Evolutionary conservation across 306 rosid species (phyloP).

Genomic region (Alnus glutinosa): DNA sequence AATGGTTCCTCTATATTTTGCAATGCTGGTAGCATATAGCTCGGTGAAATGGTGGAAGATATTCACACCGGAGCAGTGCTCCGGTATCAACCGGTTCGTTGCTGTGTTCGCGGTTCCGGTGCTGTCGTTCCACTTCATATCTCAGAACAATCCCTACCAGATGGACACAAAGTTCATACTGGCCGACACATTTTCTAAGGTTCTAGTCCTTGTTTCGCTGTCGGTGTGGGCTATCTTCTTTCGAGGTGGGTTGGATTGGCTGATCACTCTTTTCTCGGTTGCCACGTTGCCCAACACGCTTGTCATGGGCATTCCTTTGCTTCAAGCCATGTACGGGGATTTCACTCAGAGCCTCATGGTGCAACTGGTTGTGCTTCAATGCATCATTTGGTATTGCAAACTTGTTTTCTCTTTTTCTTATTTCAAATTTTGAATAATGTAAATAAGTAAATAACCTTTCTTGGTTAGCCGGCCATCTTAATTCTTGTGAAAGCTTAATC

Average conservation of each 20-base stretch:
- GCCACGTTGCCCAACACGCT: constrained; percentile 48
- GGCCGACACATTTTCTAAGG: constrained; percentile 46
- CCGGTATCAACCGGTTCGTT: constrained; percentile 52
- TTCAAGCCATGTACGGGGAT: constrained; percentile 48
- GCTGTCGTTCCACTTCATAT: constrained; percentile 46
- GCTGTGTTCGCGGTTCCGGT: constrained; percentile 51
- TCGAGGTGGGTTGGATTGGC: constrained; percentile 37
- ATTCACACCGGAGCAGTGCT: constrained; percentile 44
- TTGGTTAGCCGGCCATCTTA: not conserved
- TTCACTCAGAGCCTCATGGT: constrained; percentile 49
- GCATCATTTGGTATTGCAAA: constrained; percentile 42
- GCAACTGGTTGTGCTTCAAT: constrained; percentile 48
- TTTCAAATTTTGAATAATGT: not conserved
- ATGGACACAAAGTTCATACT: constrained; percentile 46
- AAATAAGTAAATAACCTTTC: not conserved
- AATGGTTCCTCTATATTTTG: constrained; percentile 48
- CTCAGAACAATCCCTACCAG: constrained; percentile 45
- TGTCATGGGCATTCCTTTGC: constrained; percentile 53
- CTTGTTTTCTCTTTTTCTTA: not conserved
- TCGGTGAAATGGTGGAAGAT: constrained; percentile 50
- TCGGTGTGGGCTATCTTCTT: constrained; percentile 28
- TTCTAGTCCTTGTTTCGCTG: constrained; percentile 33
- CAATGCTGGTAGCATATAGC: constrained; percentile 45
- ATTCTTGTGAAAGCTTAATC: not conserved
- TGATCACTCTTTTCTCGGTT: constrained; percentile 43